Conservation (phyloP, 768 basidiomycete species). For the Asterophora parasitica region DNA sequence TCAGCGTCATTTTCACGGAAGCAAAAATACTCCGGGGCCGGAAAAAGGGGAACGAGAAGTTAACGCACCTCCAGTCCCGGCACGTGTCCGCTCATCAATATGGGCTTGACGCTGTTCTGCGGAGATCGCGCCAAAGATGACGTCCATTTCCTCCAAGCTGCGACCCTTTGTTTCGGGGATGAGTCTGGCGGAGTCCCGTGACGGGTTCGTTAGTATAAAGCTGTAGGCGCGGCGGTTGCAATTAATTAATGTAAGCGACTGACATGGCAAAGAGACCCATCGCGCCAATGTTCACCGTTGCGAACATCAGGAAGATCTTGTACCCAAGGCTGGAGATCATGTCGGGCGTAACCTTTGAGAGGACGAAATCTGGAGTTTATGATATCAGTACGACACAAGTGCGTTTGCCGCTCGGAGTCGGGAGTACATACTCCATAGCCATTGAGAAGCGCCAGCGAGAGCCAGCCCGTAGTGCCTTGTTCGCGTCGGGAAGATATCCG, state of each 20-base stretch:
- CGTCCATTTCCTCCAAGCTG: constrained; percentile 49
- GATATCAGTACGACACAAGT: constrained; percentile 1
- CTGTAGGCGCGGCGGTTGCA: too few relatives aligned
- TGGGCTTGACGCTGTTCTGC: constrained; percentile 49
- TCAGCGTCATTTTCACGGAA: background rate
- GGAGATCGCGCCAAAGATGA: constrained; percentile 52
- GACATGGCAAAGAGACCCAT: constrained; percentile 67
- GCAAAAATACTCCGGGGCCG: too few relatives aligned
- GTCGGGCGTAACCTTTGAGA: constrained; percentile 66
- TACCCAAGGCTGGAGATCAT: constrained; percentile 59
- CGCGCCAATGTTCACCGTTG: constrained; percentile 63
- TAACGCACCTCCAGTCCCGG: too few relatives aligned
- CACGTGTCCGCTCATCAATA: constrained; percentile 43
- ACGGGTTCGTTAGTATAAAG: background rate
- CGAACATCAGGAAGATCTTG: constrained; percentile 78
- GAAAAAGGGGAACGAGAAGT: too few relatives aligned
- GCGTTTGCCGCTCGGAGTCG: background rate
- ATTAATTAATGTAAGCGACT: constrained; percentile 16
- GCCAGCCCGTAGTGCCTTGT: constrained; percentile 80
- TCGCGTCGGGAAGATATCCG: constrained; percentile 85
- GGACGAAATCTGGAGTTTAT: constrained; percentile 51
- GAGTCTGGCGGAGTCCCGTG: constrained; percentile 31
- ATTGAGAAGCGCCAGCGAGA: constrained; percentile 71
- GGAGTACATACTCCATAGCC: constrained; percentile 65
- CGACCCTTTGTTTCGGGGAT: constrained; percentile 62